These are phyloP conservation scores for Incumbomyces lentus DNA, from an alignment of 2,329 filamentous ascomycete species.

Conservation along the genomic window DNA sequence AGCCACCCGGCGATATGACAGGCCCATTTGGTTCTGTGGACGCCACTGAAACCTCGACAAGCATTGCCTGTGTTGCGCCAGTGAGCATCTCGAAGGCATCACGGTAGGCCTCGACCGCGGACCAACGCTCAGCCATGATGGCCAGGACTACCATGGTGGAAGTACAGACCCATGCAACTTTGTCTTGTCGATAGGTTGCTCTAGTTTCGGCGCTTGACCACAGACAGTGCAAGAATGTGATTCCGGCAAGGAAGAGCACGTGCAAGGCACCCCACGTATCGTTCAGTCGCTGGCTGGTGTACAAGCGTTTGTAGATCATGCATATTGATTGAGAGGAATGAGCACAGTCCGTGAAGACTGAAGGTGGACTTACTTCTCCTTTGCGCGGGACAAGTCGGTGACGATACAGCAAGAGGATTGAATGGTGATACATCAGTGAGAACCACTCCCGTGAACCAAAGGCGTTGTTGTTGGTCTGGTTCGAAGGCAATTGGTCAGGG, in stretches of 20 bases:
- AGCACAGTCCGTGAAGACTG: conserved; percentile 6
- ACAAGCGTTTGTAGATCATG: conserved; percentile 5
- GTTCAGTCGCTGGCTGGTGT: conserved; percentile 5
- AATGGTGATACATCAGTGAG: conserved; percentile 29
- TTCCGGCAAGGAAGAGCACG: conserved; percentile 9
- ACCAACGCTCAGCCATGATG: conserved; percentile 12
- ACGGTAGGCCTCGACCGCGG: conserved; percentile 6
- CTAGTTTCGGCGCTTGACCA: conserved; percentile 5
- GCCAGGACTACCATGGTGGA: conserved; percentile 6
- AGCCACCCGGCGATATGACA: conserved; percentile 1
- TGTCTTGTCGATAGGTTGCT: conserved; percentile 1
- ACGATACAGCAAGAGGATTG: conserved; percentile 31
- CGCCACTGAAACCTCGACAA: conserved; percentile 1
- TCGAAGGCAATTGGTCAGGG: conserved; percentile 13
- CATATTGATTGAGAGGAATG: conserved; percentile 4
- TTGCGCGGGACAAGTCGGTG: conserved; percentile 10
- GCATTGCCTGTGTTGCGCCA: conserved; percentile 5
- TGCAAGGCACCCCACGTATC: conserved; percentile 11
- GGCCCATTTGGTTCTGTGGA: conserved; percentile 3
- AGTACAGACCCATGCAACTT: conserved; percentile 8
- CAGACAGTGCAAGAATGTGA: conserved; percentile 11
- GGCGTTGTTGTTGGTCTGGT: conserved; percentile 17
- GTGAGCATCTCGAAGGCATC: conserved; percentile 10
- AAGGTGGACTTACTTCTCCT: not conserved
- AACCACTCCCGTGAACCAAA: conserved; percentile 33